A percentile compares a stretch with the other conserved stretches of the same genome.
Evolutionary conservation across 345 rosid genomes (phyloP).

Genomic region (Acer campestre): DNA sequence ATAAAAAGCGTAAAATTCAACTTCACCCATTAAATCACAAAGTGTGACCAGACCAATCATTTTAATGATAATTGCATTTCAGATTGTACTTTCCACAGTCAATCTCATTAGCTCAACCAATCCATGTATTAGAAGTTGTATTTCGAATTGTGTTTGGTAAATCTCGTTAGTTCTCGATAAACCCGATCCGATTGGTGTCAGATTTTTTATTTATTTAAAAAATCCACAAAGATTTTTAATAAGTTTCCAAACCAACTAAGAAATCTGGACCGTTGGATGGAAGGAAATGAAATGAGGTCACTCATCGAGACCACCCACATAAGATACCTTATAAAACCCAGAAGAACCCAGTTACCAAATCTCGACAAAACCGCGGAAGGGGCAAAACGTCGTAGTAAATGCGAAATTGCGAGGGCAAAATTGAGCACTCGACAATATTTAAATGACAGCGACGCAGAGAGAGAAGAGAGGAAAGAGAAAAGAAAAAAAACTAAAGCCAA

Average conservation of each 20-base stretch:
- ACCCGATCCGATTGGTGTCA: no score
- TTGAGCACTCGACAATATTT: constrained; percentile 21
- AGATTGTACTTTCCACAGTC: no score
- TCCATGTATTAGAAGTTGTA: no score
- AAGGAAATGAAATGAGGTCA: neutral
- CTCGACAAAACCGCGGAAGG: constrained; percentile 12
- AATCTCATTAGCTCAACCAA: no score
- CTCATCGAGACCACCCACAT: neutral
- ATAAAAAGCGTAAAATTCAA: no score
- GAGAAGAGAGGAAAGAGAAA: neutral
- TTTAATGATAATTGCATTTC: no score
- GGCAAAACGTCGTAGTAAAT: constrained; percentile 23
- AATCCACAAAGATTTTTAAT: no score
- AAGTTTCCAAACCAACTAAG: neutral
- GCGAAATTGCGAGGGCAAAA: constrained; percentile 24
- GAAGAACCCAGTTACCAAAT: constrained; percentile 1
- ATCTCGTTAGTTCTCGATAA: no score
- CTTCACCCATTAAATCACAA: no score
- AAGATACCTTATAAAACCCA: neutral
- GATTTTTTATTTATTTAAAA: no score
- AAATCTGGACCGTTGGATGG: constrained; percentile 2
- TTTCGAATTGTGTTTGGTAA: no score
- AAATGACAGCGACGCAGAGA: constrained; percentile 30
- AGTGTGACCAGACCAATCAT: no score
- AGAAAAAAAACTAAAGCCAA: neutral